Percentiles rank a stretch among this genome's conserved stretches.
phyloP scores from a whole-genome alignment of 805 yeast genomes.

The Wickerhamomyces chambardii region DNA sequence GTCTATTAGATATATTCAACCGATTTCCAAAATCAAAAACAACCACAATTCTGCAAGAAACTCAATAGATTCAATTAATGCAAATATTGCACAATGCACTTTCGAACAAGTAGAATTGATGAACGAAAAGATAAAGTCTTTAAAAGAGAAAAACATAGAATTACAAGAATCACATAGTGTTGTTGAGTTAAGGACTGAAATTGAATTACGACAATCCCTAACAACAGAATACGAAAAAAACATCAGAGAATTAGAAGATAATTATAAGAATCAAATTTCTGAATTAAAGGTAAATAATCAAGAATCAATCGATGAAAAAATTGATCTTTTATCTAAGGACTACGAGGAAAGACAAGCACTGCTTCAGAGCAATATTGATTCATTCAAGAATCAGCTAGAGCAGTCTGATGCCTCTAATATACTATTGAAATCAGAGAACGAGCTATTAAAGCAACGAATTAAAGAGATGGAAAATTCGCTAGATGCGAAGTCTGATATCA shows the following conservation, averaged over 20 bases:
- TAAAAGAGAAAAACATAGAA: slow-evolving; percentile 8
- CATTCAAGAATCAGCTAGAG: too few relatives aligned
- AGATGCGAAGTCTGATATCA: too few relatives aligned
- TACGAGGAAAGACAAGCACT: slow-evolving; percentile 23
- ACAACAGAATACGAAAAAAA: slow-evolving; percentile 22
- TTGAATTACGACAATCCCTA: slow-evolving; percentile 20
- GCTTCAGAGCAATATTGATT: too few relatives aligned
- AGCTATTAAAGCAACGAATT: too few relatives aligned
- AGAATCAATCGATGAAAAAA: slow-evolving; percentile 20
- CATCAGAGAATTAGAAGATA: slow-evolving; percentile 25
- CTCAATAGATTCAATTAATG: slow-evolving; percentile 8
- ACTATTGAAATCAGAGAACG: too few relatives aligned
- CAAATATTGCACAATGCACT: slow-evolving; percentile 1
- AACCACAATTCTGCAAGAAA: slow-evolving; percentile 8
- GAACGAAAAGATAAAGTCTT: slow-evolving; percentile 10
- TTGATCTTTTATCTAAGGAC: slow-evolving; percentile 20
- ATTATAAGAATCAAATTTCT: slow-evolving; percentile 22
- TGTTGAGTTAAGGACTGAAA: slow-evolving; percentile 16
- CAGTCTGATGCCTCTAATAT: too few relatives aligned
- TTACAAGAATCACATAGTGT: slow-evolving; percentile 16
- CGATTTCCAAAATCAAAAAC: slow-evolving; percentile 16
- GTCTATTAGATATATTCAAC: slow-evolving; percentile 18
- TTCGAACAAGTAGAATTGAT: slow-evolving; percentile 5
- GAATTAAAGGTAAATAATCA: slow-evolving; percentile 20
- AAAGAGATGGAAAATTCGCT: too few relatives aligned